These are phyloP conservation scores for Kodamaea kaohsiungensis DNA, from an alignment of 805 yeast genomes.

Conservation along the genomic window DNA sequence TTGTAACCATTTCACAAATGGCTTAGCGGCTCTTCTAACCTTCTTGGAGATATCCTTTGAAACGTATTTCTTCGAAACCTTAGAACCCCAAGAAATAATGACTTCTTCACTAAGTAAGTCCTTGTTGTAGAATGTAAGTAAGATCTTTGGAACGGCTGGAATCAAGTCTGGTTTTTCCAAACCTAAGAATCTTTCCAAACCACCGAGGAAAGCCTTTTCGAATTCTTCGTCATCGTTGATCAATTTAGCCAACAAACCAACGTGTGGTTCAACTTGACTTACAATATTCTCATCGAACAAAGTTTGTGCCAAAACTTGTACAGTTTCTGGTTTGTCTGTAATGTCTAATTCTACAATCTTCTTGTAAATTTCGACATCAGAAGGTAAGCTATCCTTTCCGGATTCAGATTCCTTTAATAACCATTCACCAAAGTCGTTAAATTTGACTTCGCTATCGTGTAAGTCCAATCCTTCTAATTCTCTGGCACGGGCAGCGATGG, in stretches of 20 bases:
- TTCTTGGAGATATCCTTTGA: slow-evolving; percentile 89
- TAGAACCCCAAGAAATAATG: slow-evolving; percentile 81
- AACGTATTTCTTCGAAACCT: slow-evolving; percentile 89
- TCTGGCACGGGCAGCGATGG: slow-evolving; percentile 86
- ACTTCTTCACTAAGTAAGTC: slow-evolving; percentile 86
- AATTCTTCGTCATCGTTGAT: slow-evolving; percentile 60
- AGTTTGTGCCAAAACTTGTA: slow-evolving; percentile 90
- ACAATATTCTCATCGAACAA: slow-evolving; percentile 79
- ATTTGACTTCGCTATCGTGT: slow-evolving; percentile 49
- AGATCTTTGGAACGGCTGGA: slow-evolving; percentile 74
- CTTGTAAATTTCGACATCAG: slow-evolving; percentile 90
- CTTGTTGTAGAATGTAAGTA: slow-evolving; percentile 76
- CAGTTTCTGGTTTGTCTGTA: slow-evolving; percentile 67
- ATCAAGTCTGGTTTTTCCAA: slow-evolving; percentile 70
- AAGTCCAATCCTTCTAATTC: slow-evolving; percentile 71
- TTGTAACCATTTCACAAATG: slow-evolving; percentile 91
- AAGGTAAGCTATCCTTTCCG: slow-evolving; percentile 62
- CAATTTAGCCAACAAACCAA: slow-evolving; percentile 79
- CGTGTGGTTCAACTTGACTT: slow-evolving; percentile 70
- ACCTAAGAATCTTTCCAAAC: slow-evolving; percentile 91
- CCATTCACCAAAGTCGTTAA: slow-evolving; percentile 90
- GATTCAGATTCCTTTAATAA: slow-evolving; percentile 52
- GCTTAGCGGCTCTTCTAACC: slow-evolving; percentile 95
- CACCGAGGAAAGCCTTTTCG: slow-evolving; percentile 92
- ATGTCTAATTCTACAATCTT: slow-evolving; percentile 81